phyloP scores from a whole-genome alignment of 192 early-diverging fungal species.

The Linnemannia exigua region DNA sequence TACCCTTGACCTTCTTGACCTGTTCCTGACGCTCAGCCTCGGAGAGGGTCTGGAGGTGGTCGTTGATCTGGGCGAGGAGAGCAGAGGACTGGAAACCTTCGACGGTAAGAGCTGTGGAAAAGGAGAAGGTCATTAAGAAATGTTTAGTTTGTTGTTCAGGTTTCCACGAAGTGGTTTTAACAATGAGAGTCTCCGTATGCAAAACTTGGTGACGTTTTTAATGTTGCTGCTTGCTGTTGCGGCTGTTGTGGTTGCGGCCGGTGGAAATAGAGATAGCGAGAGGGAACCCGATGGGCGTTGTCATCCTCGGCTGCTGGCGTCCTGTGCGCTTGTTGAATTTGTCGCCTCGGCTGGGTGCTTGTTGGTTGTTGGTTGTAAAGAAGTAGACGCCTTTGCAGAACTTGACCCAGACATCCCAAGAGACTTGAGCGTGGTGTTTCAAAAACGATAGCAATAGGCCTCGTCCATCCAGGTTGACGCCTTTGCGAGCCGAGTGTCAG shows the following conservation, averaged over 20 bases:
- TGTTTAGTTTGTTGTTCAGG: neutral
- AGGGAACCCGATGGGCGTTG: neutral
- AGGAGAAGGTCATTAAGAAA: neutral
- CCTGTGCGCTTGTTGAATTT: neutral
- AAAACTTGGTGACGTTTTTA: neutral
- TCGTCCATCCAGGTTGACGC: neutral
- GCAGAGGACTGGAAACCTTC: constrained; percentile 81
- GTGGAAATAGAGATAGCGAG: neutral
- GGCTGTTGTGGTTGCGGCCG: neutral
- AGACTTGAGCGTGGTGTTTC: neutral
- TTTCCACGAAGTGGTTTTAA: neutral
- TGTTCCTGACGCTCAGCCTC: constrained; percentile 71
- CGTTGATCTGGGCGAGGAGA: constrained; percentile 80
- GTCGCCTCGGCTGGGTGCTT: neutral
- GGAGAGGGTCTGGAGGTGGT: constrained; percentile 68
- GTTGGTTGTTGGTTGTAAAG: neutral
- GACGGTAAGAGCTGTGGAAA: constrained; percentile 18
- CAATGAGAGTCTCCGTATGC: too few relatives aligned
- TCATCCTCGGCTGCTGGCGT: neutral
- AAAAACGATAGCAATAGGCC: neutral
- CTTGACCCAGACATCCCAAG: neutral
- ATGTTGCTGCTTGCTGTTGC: neutral
- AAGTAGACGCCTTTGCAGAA: neutral
- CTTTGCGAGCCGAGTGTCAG: neutral
- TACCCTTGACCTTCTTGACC: constrained; percentile 83